These are phyloP conservation scores for Cladosporium sp. DNA, from an alignment of 2,329 filamentous ascomycete species.

Conservation along the genomic window DNA sequence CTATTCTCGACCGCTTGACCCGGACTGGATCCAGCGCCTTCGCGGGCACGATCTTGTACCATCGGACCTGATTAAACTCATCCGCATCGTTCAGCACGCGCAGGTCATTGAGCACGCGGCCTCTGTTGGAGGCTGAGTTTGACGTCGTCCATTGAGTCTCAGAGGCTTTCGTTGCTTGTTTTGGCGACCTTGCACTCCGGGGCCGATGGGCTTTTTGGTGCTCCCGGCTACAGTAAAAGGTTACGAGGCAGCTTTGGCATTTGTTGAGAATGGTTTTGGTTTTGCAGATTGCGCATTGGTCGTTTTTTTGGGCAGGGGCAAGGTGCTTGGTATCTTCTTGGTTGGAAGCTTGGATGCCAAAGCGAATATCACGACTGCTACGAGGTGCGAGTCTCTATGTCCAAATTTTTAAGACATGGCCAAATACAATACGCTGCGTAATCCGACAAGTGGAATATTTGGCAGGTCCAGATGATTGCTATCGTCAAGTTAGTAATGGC, in stretches of 20 bases:
- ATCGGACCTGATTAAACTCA: background rate
- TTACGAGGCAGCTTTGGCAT: background rate
- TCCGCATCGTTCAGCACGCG: background rate
- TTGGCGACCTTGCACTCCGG: background rate
- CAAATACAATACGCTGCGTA: too few relatives aligned
- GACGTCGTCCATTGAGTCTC: background rate
- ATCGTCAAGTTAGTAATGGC: too few relatives aligned
- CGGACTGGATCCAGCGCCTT: background rate
- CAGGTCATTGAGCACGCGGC: background rate
- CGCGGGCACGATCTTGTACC: background rate
- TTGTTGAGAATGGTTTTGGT: background rate
- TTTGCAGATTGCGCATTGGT: constrained; percentile 5
- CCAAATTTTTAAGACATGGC: too few relatives aligned
- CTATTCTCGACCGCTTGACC: background rate
- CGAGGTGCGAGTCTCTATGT: too few relatives aligned
- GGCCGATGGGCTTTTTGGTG: background rate
- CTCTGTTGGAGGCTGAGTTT: background rate
- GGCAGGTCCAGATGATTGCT: too few relatives aligned
- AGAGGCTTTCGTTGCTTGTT: background rate
- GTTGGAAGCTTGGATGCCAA: too few relatives aligned
- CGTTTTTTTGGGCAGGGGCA: background rate
- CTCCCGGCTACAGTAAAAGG: background rate
- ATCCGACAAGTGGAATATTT: too few relatives aligned
- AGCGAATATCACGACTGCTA: too few relatives aligned
- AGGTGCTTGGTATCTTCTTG: too few relatives aligned